Conservation (phyloP, 2,329 filamentous ascomycete species). For the Botrytis hyacinthi region DNA sequence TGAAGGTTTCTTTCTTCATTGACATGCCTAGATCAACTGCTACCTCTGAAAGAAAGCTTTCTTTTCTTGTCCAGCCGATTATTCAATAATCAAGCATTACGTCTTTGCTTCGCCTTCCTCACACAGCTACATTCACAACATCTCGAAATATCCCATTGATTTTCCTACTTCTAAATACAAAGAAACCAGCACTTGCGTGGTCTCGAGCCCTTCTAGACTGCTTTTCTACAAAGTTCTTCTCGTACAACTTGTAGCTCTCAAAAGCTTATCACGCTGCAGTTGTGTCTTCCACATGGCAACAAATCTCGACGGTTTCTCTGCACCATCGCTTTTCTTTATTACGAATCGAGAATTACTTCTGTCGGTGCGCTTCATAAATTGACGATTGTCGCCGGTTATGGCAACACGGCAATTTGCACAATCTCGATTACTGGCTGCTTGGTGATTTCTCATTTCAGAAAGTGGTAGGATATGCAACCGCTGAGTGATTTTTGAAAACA, state of each 20-base stretch:
- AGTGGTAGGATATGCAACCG: background rate
- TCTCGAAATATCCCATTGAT: background rate
- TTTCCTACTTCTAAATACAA: background rate
- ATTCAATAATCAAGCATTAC: background rate
- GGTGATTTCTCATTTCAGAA: background rate
- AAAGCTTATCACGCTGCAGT: background rate
- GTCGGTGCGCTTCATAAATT: too few relatives aligned
- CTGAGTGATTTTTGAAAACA: too few relatives aligned
- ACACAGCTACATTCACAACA: background rate
- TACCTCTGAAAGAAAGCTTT: background rate
- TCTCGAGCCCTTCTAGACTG: background rate
- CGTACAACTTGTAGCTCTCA: background rate
- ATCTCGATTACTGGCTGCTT: too few relatives aligned
- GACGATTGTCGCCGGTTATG: background rate
- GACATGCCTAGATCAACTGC: background rate
- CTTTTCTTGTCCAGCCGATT: background rate
- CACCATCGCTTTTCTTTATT: background rate
- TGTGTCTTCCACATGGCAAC: too few relatives aligned
- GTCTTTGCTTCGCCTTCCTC: too few relatives aligned
- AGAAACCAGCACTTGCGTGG: background rate
- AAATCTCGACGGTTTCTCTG: background rate
- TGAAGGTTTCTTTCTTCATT: background rate
- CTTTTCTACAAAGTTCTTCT: background rate
- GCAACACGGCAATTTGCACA: background rate
- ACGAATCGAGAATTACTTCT: too few relatives aligned